Evolutionary conservation across 768 basidiomycete species (phyloP), one percentile per base, ranked within the genome.

Genomic region (Pulveroboletus sp.): DNA sequence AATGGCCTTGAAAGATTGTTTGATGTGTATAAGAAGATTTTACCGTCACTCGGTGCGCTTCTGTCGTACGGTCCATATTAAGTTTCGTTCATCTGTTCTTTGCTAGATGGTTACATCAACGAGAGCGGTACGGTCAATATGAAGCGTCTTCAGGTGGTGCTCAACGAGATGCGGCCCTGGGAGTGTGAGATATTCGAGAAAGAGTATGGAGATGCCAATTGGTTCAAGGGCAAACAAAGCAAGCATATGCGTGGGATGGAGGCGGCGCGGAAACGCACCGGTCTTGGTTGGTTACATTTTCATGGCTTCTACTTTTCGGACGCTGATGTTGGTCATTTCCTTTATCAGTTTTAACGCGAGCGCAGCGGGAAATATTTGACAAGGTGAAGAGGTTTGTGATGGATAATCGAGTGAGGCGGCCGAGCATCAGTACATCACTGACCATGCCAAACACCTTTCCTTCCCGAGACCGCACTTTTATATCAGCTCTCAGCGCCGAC

Each of bases 1-100:
- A 96, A 97, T 63, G 96, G 92, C 14, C 66, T 99, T 56, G 93
- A 98, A 71, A 80, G 77, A 57, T 72, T 99, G 50, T 98, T 96
- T 67, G 90, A 92, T 10, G 89, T 97, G 48, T 99, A 99, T 71
- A 97, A 97, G 78, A 85, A 83, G 64, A 81, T 92, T 26, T 67
- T 98, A 20, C 93, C 94, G 19, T 80, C 82, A 40, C 69, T 85
- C 61, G 84, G 81, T 82, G 53, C 49, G 79, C 51, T 45, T 44
- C 12, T 11, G n/a, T 29, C 4, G 24, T 45, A 19, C 26, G 3
- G 32, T 4, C 29, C 11, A 9, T 27, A n/a, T 24, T 13, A 26
- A n/a, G 43, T 2, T 22, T 16, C 16, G 9, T 30, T 56, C 43
- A 63, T 47, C 4, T 17, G 14, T 12, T 38, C 8, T 34, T 42